These are phyloP conservation scores for Thelonectria rubi DNA, from an alignment of 2,329 filamentous ascomycete species.

Conservation along the genomic window DNA sequence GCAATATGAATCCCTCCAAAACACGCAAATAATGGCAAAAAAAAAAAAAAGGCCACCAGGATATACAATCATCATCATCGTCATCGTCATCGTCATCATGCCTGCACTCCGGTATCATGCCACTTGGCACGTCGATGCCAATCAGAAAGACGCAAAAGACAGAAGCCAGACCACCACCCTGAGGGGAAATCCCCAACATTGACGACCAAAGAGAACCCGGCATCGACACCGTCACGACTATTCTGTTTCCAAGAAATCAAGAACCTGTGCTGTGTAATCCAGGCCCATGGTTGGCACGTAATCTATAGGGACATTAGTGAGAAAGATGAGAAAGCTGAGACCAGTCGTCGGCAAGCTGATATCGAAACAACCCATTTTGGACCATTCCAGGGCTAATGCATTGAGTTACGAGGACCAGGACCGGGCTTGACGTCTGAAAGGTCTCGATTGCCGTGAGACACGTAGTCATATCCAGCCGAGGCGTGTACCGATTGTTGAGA, in stretches of 20 bases:
- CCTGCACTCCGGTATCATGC: conserved; percentile 17
- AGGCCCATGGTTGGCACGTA: conserved; percentile 36
- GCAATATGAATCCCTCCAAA: background rate
- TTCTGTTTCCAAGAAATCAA: conserved; percentile 23
- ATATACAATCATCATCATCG: conserved; percentile 16
- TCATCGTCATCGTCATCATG: conserved; percentile 4
- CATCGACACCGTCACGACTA: conserved; percentile 9
- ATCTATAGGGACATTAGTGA: conserved; percentile 35
- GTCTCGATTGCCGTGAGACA: conserved; percentile 47
- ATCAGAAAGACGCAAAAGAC: conserved; percentile 14
- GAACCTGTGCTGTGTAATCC: conserved; percentile 45
- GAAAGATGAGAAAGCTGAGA: conserved; percentile 19
- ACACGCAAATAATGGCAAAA: background rate
- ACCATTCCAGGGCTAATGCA: conserved; percentile 36
- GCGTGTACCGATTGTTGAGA: conserved; percentile 42
- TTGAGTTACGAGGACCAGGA: conserved; percentile 39
- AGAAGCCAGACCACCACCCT: conserved; percentile 15
- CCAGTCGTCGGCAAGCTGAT: conserved; percentile 11
- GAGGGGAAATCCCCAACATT: conserved; percentile 11
- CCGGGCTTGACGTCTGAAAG: conserved; percentile 46
- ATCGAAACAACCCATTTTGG: conserved; percentile 4
- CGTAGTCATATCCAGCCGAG: conserved; percentile 48
- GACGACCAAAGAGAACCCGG: conserved; percentile 21
- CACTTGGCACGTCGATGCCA: conserved; percentile 9
- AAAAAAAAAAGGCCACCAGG: conserved; percentile 6